Base-by-base conservation (phyloP, 352 stramenopile species). In the Globisporangium parvum region DNA sequence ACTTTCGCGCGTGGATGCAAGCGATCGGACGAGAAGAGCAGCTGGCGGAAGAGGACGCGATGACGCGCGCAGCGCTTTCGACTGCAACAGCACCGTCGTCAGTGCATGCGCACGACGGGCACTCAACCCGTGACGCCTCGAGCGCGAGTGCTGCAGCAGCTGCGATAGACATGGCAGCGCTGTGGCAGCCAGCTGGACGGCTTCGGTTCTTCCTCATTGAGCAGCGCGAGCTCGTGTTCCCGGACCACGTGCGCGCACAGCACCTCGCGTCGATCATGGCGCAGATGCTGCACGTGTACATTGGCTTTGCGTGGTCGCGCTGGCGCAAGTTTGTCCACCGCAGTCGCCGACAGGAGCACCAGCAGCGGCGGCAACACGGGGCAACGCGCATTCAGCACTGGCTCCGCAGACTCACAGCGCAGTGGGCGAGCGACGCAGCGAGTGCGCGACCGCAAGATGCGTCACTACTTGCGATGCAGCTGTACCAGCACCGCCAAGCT, bases 261-360 rank as follows among this genome's bases (percentile, higher is more conserved):
- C 77, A 80, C 53, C 59, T 92, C 50, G 54, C 41, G 11, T 20
- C 51, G 23, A 77, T 90, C 59, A 47, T 92, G 21, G 24, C 65
- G n/a, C 79, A 86, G 42, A 65, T 92, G 49, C 64, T 92, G 15
- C 73, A 77, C 31, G 60, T 88, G 14, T 86, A 80, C 51, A 59
- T 73, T 11, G 81, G 79, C 35, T 87, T 81, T 55, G 74, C 71
- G 21, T 92, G 81, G 81, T 55, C 55, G 26, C 59, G 66, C 1
- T 91, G 80, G 80, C 52, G 40, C 8, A 56, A 65, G 18, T 87
- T 77, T 24, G 60, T 85, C 9, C 51, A 62, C 1, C 67, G 57
- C 0, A 66, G 77, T 53, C 77, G 71, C 10, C 51, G 63, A 8
- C 51, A 71, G 37, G 71, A 90, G 48, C 68, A 55, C 0, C 47